Evolutionary conservation across 768 basidiomycete genomes (phyloP).

Genomic region (Tylopilus felleus): DNA sequence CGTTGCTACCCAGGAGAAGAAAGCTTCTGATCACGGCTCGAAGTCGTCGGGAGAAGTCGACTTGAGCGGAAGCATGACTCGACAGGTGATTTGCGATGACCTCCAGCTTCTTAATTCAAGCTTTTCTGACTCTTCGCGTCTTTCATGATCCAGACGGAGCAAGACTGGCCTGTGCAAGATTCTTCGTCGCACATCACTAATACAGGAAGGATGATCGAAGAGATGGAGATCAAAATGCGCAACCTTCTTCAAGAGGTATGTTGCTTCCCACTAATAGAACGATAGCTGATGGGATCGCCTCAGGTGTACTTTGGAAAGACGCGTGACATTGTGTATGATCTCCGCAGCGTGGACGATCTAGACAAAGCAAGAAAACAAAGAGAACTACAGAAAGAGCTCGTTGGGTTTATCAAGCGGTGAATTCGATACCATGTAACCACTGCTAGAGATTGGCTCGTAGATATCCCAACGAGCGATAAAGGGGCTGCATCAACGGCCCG

Average conservation of each 20-base stretch:
- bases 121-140: slow-evolving; percentile 9
- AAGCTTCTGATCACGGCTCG: slow-evolving; percentile 41
- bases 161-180: slow-evolving; percentile 81
- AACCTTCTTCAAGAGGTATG: slow-evolving; percentile 85
- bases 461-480: neutral
- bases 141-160: slow-evolving; percentile 60
- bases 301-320: slow-evolving; percentile 97
- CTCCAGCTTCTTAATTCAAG: slow-evolving; percentile 5
- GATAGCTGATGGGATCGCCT: slow-evolving; percentile 8
- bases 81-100: slow-evolving; percentile 63
- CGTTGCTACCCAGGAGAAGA: slow-evolving; percentile 31
- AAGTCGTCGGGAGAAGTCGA: slow-evolving; percentile 74
- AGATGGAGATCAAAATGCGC: slow-evolving; percentile 99
- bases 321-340: slow-evolving; percentile 88
- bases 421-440: slow-evolving; percentile 19
- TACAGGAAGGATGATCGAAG: slow-evolving; percentile 94
- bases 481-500: slow-evolving; percentile 19
- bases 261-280: neutral
- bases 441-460: neutral
- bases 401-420: slow-evolving; percentile 76
- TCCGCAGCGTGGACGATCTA: slow-evolving; percentile 83
- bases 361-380: slow-evolving; percentile 77
- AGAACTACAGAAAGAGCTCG: slow-evolving; percentile 88
- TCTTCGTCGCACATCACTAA: slow-evolving; percentile 85
- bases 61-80: slow-evolving; percentile 94